phyloP scores from a whole-genome alignment of 129 eudicot species.

The Gnaphalium uliginosum region DNA sequence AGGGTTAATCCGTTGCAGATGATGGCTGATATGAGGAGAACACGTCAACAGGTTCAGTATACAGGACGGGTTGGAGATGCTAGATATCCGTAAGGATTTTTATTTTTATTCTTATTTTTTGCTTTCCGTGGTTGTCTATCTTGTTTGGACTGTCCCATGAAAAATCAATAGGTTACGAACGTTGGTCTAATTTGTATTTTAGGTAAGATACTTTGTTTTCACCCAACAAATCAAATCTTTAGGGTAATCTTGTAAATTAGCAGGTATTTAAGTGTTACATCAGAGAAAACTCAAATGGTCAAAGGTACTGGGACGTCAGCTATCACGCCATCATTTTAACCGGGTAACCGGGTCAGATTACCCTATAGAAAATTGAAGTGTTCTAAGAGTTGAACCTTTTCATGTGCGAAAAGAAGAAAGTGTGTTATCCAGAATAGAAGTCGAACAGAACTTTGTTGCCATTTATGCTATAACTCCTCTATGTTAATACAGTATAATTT shows the following conservation, averaged over 20 bases:
- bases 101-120: neutral
- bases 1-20: constrained; percentile 87
- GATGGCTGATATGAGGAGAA: constrained; percentile 83
- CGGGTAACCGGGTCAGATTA: neutral
- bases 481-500: constrained; percentile 1
- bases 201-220: constrained; percentile 10
- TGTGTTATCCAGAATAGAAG: neutral
- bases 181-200: neutral
- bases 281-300: neutral
- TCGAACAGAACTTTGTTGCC: neutral
- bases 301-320: neutral
- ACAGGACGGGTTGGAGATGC: constrained; percentile 94
- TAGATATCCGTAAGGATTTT: constrained; percentile 82
- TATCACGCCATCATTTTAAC: neutral
- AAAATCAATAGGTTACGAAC: neutral
- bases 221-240: neutral
- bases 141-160: neutral
- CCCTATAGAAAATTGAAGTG: neutral
- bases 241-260: neutral
- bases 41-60: constrained; percentile 82
- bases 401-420: neutral
- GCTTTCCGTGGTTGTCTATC: neutral
- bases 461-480: neutral
- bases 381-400: neutral
- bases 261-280: neutral